Conservation (phyloP, 345 rosid species). For the Anacardium occidentale region DNA sequence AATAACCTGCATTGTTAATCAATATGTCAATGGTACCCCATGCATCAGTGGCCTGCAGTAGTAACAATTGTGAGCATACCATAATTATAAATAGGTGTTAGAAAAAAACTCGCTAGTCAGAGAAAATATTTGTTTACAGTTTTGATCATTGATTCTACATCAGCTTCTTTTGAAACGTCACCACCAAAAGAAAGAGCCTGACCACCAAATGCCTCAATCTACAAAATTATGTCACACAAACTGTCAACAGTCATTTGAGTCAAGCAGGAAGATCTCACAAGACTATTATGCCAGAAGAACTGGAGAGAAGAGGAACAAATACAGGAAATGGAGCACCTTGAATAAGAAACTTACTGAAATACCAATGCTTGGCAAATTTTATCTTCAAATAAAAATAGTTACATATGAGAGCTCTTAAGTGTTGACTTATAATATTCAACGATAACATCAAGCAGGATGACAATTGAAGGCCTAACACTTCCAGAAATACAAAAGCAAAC, state of each 20-base stretch:
- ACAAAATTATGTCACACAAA: constrained; percentile 23
- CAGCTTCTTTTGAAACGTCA: constrained; percentile 89
- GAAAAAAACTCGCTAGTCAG: constrained; percentile 11
- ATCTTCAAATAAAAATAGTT: background rate
- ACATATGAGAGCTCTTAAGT: background rate
- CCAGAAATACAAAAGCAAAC: background rate
- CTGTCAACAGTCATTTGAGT: constrained; percentile 9
- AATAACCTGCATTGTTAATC: constrained; percentile 91
- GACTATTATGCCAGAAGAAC: background rate
- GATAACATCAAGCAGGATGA: background rate
- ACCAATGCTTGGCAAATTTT: background rate
- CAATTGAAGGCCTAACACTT: background rate
- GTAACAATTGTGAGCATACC: constrained; percentile 12
- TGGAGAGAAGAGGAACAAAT: background rate
- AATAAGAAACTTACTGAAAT: too few relatives aligned
- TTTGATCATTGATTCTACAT: constrained; percentile 94
- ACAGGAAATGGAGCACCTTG: background rate
- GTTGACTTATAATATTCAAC: background rate
- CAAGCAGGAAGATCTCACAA: constrained; percentile 10
- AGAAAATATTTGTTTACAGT: constrained; percentile 50
- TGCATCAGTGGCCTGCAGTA: constrained; percentile 75
- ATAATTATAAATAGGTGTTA: background rate
- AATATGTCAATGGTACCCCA: constrained; percentile 97
- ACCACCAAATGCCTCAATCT: constrained; percentile 93
- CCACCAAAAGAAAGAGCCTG: constrained; percentile 93